These are phyloP conservation scores for Cicer pinnatifidum DNA, from an alignment of 306 rosid species.

Conservation along the genomic window DNA sequence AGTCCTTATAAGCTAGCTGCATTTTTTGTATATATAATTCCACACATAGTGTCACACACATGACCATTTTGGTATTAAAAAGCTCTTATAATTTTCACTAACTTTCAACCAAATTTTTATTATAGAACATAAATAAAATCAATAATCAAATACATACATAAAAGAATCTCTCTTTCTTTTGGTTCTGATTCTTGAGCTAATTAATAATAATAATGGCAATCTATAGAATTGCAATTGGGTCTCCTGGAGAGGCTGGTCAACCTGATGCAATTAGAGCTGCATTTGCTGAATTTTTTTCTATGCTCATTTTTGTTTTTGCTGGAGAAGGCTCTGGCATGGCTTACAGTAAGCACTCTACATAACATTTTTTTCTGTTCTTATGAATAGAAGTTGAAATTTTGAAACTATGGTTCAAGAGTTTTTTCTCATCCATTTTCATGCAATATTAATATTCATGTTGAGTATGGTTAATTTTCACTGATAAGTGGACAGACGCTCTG, in stretches of 20 bases:
- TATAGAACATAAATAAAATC: conserved; percentile 15
- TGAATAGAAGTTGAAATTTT: no score
- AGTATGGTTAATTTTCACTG: no score
- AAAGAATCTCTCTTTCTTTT: conserved; percentile 3
- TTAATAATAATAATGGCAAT: conserved; percentile 50
- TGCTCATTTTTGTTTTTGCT: conserved; percentile 82
- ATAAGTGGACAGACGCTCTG: no score
- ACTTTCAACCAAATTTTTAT: conserved; percentile 17
- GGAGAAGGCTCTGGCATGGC: conserved; percentile 92
- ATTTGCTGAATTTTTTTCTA: conserved; percentile 79
- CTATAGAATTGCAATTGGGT: conserved; percentile 64
- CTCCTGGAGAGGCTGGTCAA: conserved; percentile 73
- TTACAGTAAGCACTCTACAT: conserved; percentile 52
- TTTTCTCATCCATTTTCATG: not conserved
- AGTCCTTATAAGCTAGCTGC: conserved; percentile 13
- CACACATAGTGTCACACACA: conserved; percentile 19
- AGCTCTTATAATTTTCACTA: conserved; percentile 6
- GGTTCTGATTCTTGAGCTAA: conserved; percentile 1
- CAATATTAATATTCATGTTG: no score
- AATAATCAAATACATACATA: not conserved
- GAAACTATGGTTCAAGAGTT: not conserved
- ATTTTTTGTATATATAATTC: not conserved
- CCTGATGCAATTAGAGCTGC: conserved; percentile 88
- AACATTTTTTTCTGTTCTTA: no score
- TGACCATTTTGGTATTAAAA: conserved; percentile 52